A percentile compares a stretch with the other conserved stretches of the same genome.
Evolutionary conservation across 805 yeast species (phyloP).

Genomic region (Yarrowia osloensis): DNA sequence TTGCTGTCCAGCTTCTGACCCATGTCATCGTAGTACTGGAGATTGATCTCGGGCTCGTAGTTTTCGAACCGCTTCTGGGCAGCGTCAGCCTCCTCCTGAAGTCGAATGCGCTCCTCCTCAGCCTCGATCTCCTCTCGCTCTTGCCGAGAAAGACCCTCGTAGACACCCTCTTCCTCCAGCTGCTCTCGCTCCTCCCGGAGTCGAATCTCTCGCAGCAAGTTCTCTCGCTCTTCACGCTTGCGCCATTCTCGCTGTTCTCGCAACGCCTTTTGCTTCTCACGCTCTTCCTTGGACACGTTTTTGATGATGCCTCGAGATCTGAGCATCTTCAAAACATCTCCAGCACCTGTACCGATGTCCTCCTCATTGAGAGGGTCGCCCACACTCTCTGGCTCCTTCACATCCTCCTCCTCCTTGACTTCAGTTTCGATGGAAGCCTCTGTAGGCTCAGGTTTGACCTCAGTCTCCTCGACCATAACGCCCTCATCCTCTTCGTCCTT

Average conservation of each 20-base stretch:
- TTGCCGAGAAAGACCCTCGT: constrained; percentile 39
- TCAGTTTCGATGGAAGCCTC: neutral
- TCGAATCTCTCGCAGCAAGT: constrained; percentile 36
- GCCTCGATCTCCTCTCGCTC: constrained; percentile 43
- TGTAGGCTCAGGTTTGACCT: neutral
- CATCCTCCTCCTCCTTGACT: neutral
- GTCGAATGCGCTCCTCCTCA: constrained; percentile 38
- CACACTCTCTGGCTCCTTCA: neutral
- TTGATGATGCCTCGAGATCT: constrained; percentile 40
- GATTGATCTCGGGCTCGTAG: constrained; percentile 49
- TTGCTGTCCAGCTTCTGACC: constrained; percentile 63
- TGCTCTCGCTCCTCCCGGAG: constrained; percentile 35
- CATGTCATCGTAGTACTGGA: constrained; percentile 62
- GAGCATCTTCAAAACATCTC: constrained; percentile 45
- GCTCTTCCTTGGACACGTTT: constrained; percentile 35
- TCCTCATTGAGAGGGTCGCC: constrained; percentile 22
- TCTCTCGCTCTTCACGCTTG: constrained; percentile 34
- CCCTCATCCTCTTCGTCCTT: constrained; percentile 29
- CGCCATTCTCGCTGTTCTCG: constrained; percentile 36
- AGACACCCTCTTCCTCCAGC: constrained; percentile 19
- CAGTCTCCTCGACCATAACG: constrained; percentile 15
- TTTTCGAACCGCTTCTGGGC: constrained; percentile 42
- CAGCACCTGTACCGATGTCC: constrained; percentile 31
- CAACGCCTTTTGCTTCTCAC: constrained; percentile 35
- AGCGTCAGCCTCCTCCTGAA: constrained; percentile 40